Evolutionary conservation across 495 filamentous ascomycete species (phyloP), one percentile per base, ranked within the genome.

Genomic region (Penicillium paradoxum): DNA sequence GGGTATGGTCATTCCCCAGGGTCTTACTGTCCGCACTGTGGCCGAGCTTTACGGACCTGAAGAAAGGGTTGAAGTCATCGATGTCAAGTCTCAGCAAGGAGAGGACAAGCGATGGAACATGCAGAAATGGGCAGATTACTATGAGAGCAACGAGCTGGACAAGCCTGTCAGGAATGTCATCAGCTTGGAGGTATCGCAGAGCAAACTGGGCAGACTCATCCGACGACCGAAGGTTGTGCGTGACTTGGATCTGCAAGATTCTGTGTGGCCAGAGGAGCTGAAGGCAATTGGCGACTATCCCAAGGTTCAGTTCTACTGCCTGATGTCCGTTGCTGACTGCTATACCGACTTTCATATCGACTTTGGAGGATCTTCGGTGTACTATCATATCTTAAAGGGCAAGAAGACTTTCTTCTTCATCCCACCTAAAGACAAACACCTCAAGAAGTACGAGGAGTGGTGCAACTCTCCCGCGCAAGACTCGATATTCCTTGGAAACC

Each of bases 321-420:
- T 90, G 33, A 90, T 90, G 86, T 90, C 86, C 25, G 87, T 90
- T 15, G 83, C 84, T 17, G 84, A 90, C 62, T 88, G 84, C 54
- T 90, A 86, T 53, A 90, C 86, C 19, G 86, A 90, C 67, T 90
- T 89, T 56, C 86, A 90, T 64, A 86, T 90, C 57, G 86, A 90
- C 62, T 90, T 90, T 68, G 86, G 85, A 39, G 86, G 86, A 3
- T 89, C 87, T 7, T 88, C 84, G 1, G 86, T 90, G 8, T 90
- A 84, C 60, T 90, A 90, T 57, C 86, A 88, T 57, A 88, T 90
- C 55, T 62, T 89, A 44, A 85, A 85, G 59, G 86, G 86, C 47
- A 83, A 80, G 63, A 90, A 90, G 68, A 85, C 84, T 0, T 90
- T 90, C 62, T 84, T 90, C 64, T 87, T 89, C 72, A 88, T 89